Base-by-base conservation (phyloP, 768 basidiomycete genomes). In the Hygrocybe coccinea region DNA sequence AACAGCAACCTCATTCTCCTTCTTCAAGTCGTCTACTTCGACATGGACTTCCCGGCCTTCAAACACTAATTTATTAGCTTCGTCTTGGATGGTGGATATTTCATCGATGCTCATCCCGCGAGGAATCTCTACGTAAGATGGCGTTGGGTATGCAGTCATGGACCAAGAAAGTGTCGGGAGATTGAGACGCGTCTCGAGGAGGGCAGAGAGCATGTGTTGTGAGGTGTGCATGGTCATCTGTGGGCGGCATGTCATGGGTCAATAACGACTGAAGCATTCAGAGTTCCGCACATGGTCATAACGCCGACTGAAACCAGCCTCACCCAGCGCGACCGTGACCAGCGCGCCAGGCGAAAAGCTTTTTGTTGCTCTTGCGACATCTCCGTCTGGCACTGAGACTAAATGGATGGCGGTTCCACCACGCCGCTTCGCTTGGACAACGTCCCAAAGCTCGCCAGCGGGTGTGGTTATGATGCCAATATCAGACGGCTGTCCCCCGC, bases 221-320 rank as follows among this genome's bases (percentile, higher is more conserved):
- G 86, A 86, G 1, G 89, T 91, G 67, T 93, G 90, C 80, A 89
- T 82, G 14, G 83, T 80, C 86, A 89, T 89, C 86, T 89, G 60
- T 43, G 25, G 43, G 8, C 8, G 29, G 29, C 29, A 29, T 3
- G 4, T 29, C 29, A 4, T 29, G 29, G 29, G 29, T 29, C 29
- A 29, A 29, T 8, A 29, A 17, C 10, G n/a, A 55, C 35, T 48
- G 21, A 22, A 5, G 21, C 50, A 21, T 37, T 29, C 29, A 35
- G 24, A 15, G 34, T 49, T 35, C 70, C 83, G 59, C 70, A 85
- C 87, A 75, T 89, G 86, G 65, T 93, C 90, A 58, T 83, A 79
- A 58, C 91, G 77, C 60, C 86, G 75, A 56, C 79, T 76, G 67
- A 77, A 84, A 14, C 85, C 89, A 19, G 75, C 72, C 21, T 82